Percentiles rank a stretch among this genome's conserved stretches.
Evolutionary conservation across 208 protist genomes (phyloP).

Genomic region (Trypanosomatidae sp.): DNA sequence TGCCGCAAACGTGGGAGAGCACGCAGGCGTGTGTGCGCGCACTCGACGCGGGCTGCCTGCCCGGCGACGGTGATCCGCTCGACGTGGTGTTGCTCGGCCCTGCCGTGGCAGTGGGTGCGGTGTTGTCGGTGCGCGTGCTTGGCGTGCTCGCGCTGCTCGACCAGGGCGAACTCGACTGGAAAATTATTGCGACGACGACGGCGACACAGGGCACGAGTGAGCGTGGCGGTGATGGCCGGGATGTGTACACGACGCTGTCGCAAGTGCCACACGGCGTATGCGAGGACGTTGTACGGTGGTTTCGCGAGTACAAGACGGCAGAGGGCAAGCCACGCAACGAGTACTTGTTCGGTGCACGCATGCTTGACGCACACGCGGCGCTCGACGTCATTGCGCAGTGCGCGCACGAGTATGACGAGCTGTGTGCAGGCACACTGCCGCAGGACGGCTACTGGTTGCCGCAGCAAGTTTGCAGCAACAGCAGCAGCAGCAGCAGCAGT

Average conservation of each 20-base stretch:
- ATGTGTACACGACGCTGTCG: constrained; percentile 21
- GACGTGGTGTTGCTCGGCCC: constrained; percentile 80
- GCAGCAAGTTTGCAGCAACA: too few relatives aligned
- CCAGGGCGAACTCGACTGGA: constrained; percentile 90
- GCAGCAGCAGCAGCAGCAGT: too few relatives aligned
- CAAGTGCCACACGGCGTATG: constrained; percentile 39
- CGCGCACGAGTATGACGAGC: constrained; percentile 37
- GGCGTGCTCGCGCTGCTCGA: constrained; percentile 86
- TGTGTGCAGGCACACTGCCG: constrained; percentile 14
- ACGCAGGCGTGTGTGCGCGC: constrained; percentile 17
- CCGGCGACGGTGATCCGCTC: constrained; percentile 84
- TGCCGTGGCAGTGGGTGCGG: constrained; percentile 14
- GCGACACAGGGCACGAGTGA: too few relatives aligned
- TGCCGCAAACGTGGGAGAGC: constrained; percentile 92
- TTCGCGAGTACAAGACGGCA: constrained; percentile 87
- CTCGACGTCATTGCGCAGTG: constrained; percentile 40
- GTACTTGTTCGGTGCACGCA: constrained; percentile 58
- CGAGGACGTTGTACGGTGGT: constrained; percentile 67
- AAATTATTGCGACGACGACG: constrained; percentile 57
- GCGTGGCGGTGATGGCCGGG: too few relatives aligned
- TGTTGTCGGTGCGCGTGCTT: constrained; percentile 62
- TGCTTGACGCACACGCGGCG: constrained; percentile 40
- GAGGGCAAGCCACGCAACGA: constrained; percentile 86
- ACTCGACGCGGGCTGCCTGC: constrained; percentile 25
- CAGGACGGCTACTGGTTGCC: constrained; percentile 62